These are phyloP conservation scores for Mycena kentingensis DNA, from an alignment of 768 basidiomycete genomes.

Conservation along the genomic window DNA sequence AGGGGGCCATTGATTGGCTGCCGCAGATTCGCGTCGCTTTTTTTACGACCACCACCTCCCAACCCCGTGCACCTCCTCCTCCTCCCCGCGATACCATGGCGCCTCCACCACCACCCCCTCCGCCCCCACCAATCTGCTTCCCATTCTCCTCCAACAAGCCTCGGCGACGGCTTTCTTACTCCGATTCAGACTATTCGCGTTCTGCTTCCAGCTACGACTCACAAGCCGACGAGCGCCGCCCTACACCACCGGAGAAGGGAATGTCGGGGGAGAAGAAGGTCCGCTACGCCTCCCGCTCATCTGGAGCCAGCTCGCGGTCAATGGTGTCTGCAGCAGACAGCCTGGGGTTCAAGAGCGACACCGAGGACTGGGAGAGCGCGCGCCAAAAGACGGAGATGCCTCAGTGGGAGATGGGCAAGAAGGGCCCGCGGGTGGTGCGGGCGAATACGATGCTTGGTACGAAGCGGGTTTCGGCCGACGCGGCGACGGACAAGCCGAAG, in stretches of 20 bases:
- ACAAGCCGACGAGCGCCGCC: constrained; percentile 27
- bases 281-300: constrained; percentile 46
- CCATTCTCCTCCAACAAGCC: constrained; percentile 57
- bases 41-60: constrained; percentile 15
- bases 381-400: constrained; percentile 36
- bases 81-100: no score
- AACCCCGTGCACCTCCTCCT: constrained; percentile 46
- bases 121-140: constrained; percentile 60
- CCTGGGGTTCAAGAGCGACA: constrained; percentile 61
- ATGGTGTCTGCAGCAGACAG: constrained; percentile 46
- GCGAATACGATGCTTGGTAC: constrained; percentile 60
- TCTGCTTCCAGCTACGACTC: constrained; percentile 19
- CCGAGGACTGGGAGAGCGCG: constrained; percentile 54
- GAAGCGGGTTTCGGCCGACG: constrained; percentile 47
- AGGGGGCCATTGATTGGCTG: constrained; percentile 7
- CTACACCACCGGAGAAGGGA: constrained; percentile 14
- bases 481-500: constrained; percentile 38
- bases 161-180: constrained; percentile 50
- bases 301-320: constrained; percentile 45
- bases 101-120: constrained; percentile 53
- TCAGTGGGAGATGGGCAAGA: constrained; percentile 37
- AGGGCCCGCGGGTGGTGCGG: constrained; percentile 45
- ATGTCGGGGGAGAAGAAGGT: constrained; percentile 29
- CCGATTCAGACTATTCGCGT: constrained; percentile 36
- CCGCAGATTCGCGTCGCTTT: constrained; percentile 16